phyloP scores from a whole-genome alignment of 176 grass and related monocot species.

The Carex parvula region DNA sequence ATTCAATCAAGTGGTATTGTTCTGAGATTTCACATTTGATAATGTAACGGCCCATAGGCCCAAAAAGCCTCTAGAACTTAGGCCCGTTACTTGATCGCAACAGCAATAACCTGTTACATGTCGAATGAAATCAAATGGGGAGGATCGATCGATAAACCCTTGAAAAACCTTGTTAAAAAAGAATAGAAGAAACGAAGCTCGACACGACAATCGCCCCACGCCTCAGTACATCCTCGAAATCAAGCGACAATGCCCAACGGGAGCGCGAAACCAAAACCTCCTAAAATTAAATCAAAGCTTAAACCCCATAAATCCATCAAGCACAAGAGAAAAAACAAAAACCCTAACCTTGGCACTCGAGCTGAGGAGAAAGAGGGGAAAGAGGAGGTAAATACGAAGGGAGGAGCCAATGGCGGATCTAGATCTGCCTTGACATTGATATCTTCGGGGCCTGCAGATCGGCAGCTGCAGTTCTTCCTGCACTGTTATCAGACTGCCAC shows the following conservation, averaged over 20 bases:
- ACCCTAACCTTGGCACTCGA: slow-evolving; percentile 6
- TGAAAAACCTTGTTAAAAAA: neutral
- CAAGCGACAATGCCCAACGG: slow-evolving; percentile 5
- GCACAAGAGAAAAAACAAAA: slow-evolving; percentile 12
- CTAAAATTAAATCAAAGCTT: slow-evolving; percentile 22
- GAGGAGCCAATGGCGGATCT: neutral
- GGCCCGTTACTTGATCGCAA: neutral
- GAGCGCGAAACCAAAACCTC: slow-evolving; percentile 4
- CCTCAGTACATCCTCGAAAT: neutral
- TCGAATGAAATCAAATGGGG: neutral
- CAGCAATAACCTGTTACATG: too few species aligned
- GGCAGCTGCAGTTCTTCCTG: slow-evolving; percentile 73
- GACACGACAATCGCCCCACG: neutral
- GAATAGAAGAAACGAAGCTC: neutral
- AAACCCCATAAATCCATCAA: slow-evolving; percentile 30
- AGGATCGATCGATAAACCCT: neutral
- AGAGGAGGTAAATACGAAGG: slow-evolving; percentile 26
- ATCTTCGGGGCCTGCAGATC: slow-evolving; percentile 35
- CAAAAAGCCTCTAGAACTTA: neutral
- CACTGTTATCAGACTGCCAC: slow-evolving; percentile 61
- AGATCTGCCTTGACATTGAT: slow-evolving; percentile 26
- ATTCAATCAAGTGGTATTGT: too few species aligned
- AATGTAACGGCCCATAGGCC: neutral
- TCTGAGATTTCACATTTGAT: too few species aligned
- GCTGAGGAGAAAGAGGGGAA: slow-evolving; percentile 25